Conservation (phyloP, 257 asterid genomes). For the Forsythia suspensa region DNA sequence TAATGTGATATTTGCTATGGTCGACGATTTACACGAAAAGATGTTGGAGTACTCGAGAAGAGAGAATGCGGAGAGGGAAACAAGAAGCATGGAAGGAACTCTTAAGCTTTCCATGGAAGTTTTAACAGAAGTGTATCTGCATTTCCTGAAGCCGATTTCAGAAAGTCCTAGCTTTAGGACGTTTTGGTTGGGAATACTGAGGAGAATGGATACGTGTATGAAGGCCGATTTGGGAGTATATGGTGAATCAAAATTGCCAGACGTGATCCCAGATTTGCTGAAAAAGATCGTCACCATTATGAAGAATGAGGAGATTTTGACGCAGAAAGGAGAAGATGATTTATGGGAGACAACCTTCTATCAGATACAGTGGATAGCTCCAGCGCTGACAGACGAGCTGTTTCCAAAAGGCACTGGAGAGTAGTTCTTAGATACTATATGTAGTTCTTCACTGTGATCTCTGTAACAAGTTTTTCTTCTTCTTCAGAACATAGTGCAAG, state of each 20-base stretch:
- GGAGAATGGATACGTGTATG: conserved; percentile 88
- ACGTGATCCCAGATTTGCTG: conserved; percentile 57
- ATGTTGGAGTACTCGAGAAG: conserved; percentile 86
- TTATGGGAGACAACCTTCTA: conserved; percentile 77
- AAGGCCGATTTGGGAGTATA: conserved; percentile 79
- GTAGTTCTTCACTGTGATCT: not conserved
- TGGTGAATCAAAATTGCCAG: conserved; percentile 67
- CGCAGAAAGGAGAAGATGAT: conserved; percentile 62
- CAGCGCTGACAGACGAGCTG: conserved; percentile 72
- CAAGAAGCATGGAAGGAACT: conserved; percentile 89
- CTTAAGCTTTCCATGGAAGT: conserved; percentile 80
- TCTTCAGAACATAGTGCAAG: no score
- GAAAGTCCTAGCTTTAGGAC: conserved; percentile 73
- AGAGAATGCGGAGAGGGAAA: conserved; percentile 78
- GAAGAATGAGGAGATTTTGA: conserved; percentile 68
- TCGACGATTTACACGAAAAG: conserved; percentile 84
- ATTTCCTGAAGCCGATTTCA: conserved; percentile 64
- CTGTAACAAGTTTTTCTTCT: not conserved
- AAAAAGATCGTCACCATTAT: conserved; percentile 58
- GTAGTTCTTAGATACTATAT: not conserved
- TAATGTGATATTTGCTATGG: conserved; percentile 76
- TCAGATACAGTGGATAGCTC: conserved; percentile 95
- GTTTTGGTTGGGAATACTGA: conserved; percentile 75
- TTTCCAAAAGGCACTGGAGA: conserved; percentile 58
- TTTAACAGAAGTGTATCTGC: conserved; percentile 59